Conservation (phyloP, 2,329 filamentous ascomycete species). For the Dryadomyces quercivorus region DNA sequence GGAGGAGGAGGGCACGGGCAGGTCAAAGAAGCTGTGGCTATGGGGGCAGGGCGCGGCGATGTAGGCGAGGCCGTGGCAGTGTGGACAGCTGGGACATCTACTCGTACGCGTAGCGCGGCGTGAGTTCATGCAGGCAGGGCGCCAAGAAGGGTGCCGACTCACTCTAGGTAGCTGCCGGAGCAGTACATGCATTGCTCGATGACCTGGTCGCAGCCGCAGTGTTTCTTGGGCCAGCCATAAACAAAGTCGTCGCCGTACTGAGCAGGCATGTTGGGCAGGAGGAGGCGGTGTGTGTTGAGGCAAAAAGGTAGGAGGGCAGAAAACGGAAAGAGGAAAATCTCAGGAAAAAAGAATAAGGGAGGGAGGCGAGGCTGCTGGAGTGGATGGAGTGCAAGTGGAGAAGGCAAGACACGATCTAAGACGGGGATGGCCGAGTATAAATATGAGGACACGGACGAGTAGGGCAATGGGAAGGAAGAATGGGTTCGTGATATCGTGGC, state of each 20-base stretch:
- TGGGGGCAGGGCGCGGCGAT: conserved; percentile 7
- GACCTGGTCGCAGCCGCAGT: conserved; percentile 10
- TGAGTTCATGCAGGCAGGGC: not conserved
- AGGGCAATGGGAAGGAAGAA: not conserved
- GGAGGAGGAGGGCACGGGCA: not conserved
- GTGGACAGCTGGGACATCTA: conserved; percentile 6
- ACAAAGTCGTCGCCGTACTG: conserved; percentile 9
- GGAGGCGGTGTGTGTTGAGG: too few relatives aligned
- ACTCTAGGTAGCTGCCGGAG: conserved; percentile 11
- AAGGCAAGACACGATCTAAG: not conserved
- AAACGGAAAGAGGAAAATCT: not conserved
- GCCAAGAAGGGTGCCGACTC: not conserved
- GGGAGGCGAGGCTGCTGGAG: not conserved
- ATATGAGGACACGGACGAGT: not conserved
- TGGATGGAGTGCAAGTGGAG: not conserved
- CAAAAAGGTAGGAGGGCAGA: not conserved
- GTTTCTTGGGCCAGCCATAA: conserved; percentile 8
- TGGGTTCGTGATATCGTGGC: not conserved
- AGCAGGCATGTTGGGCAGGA: not conserved
- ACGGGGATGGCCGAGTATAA: not conserved
- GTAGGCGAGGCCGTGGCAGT: conserved; percentile 8
- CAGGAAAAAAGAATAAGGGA: not conserved
- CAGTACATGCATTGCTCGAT: conserved; percentile 10
- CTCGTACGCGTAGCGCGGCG: not conserved
- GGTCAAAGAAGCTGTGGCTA: not conserved